Evolutionary conservation across 768 basidiomycete genomes (phyloP), one percentile per base, ranked within the genome.

Genomic region (Trametes meyenii): DNA sequence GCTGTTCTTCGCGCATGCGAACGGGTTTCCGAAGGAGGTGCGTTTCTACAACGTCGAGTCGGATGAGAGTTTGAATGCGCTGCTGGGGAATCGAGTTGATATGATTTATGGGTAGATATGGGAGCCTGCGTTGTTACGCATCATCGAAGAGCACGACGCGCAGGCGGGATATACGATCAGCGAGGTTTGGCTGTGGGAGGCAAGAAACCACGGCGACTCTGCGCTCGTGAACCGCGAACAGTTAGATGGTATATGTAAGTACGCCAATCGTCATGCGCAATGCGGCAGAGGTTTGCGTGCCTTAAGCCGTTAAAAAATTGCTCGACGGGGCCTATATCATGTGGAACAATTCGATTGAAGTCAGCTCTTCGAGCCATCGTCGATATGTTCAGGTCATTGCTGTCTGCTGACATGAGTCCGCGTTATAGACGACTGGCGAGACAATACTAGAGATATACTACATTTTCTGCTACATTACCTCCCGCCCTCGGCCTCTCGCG

Each of bases 21-120:
- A 92, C 72, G 94, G 95, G 1, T 89, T 96, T 66, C 85, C 84
- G 49, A 96, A 95, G 72, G 93, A 96, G 85, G 91, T 86, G 29
- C 54, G 50, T 40, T 33, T 33, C 29, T 3, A 33, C 29, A 3
- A 33, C 8, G 29, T 33, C 8, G 29, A 33, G 8, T 8, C 4
- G 29, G 8, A 3, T 8, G 29, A 33, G 8, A 33, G 29, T 33
- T 8, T 3, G 29, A 33, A 33, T 8, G 29, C 8, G 29, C 29
- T 8, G 29, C 3, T 33, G 8, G 29, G 29, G 8, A 33, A 8
- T 33, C 29, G 29, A 33, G 8, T 33, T 33, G 29, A 17, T 35
- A 14, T 5, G 16, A 33, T 8, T 8, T 8, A 2, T 8, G 13
- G 26, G 19, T 67, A 96, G 92, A 89, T 83, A 11, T 96, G 90